Percentiles rank a stretch among this genome's conserved stretches.
phyloP scores from a whole-genome alignment of 192 early-diverging fungal species.

The Haplosporangium gracile region DNA sequence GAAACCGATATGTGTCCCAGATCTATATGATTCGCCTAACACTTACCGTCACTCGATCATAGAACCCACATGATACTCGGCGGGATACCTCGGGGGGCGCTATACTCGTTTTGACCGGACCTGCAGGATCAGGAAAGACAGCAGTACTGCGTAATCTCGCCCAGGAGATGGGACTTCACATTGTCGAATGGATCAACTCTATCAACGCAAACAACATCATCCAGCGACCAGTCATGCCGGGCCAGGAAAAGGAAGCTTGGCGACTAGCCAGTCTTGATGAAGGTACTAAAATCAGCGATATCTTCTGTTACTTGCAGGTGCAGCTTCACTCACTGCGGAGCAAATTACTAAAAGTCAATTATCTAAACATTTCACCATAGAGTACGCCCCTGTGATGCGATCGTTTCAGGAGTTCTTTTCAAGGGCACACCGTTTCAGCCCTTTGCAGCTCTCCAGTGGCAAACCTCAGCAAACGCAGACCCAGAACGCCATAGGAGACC shows the following conservation, averaged over 20 bases:
- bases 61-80: constrained; percentile 14
- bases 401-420: constrained; percentile 67
- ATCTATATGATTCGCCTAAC: not conserved
- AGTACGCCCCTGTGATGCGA: constrained; percentile 57
- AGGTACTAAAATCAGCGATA: not conserved
- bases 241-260: constrained; percentile 9
- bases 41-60: constrained; percentile 16
- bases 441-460: constrained; percentile 22
- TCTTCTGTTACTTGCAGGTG: not conserved
- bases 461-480: not conserved
- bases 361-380: not conserved
- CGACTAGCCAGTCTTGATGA: constrained; percentile 33
- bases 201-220: constrained; percentile 53
- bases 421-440: constrained; percentile 65
- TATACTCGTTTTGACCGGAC: constrained; percentile 71
- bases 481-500: not conserved
- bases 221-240: constrained; percentile 22
- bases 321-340: not conserved
- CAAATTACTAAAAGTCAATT: not conserved
- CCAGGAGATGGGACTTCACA: constrained; percentile 60
- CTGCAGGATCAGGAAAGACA: constrained; percentile 77
- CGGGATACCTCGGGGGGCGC: constrained; percentile 44
- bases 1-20: not conserved
- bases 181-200: constrained; percentile 77
- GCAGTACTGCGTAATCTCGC: constrained; percentile 70